These are phyloP conservation scores for Bryoerythrophyllum caledonicum DNA, from an alignment of 225 moss, liverwort and hornwort species.

Conservation along the genomic window DNA sequence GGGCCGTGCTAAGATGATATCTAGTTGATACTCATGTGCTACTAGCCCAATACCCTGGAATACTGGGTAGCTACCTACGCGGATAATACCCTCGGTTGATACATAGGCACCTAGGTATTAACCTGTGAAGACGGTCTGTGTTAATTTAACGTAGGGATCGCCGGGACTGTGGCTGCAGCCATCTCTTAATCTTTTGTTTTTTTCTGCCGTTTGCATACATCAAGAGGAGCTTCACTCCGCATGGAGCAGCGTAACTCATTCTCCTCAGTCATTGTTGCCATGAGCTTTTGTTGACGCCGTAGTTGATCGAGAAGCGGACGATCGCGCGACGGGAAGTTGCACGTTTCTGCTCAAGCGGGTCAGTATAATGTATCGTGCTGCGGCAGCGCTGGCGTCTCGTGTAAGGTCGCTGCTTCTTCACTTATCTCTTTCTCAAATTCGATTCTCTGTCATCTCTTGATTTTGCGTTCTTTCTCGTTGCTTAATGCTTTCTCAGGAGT, in stretches of 20 bases:
- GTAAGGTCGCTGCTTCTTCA: conserved; percentile 37
- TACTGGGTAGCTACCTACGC: no score
- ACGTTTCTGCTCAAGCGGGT: background rate
- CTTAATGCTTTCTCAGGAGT: no score
- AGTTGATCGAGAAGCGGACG: background rate
- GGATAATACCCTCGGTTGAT: no score
- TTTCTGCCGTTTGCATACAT: no score
- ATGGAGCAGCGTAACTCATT: background rate
- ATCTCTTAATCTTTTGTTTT: conserved; percentile 11
- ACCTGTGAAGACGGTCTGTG: no score
- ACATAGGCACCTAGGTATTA: no score
- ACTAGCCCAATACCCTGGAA: background rate
- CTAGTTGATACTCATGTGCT: no score
- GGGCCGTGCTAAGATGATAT: no score
- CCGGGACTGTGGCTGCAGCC: conserved; percentile 12
- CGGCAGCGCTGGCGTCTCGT: conserved; percentile 37
- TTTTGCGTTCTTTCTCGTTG: no score
- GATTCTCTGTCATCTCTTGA: no score
- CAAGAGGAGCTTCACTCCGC: background rate
- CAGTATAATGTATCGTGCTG: conserved; percentile 39
- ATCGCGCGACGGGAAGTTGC: background rate
- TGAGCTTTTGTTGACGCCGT: conserved; percentile 18
- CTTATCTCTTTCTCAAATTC: background rate
- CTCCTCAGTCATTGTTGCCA: background rate
- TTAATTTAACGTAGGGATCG: conserved; percentile 5